Conservation (phyloP, 768 basidiomycete genomes). For the Suillus paluster region DNA sequence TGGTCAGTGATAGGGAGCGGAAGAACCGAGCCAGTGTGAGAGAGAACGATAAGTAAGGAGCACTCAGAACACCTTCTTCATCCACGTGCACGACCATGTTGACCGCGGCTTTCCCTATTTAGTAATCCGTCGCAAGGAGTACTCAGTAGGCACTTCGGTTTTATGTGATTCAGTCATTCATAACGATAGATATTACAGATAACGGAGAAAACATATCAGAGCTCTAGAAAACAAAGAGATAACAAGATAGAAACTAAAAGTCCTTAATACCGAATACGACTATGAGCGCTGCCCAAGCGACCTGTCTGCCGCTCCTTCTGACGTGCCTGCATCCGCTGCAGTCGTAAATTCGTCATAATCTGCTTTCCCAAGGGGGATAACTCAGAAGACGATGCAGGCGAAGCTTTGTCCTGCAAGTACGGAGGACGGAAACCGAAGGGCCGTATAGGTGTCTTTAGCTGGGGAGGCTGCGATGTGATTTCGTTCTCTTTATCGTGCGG, state of each 20-base stretch:
- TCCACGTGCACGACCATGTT: neutral
- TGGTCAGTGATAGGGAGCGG: neutral
- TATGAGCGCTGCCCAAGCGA: conserved; percentile 36
- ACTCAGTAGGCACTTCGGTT: no score
- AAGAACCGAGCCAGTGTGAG: conserved; percentile 9
- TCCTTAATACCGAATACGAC: conserved; percentile 31
- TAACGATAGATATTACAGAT: conserved; percentile 6
- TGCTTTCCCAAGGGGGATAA: conserved; percentile 69
- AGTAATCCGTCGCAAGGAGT: neutral
- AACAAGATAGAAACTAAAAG: neutral
- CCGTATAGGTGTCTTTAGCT: conserved; percentile 47
- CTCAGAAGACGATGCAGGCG: conserved; percentile 74
- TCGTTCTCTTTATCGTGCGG: conserved; percentile 28
- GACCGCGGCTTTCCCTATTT: neutral
- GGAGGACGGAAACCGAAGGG: conserved; percentile 44
- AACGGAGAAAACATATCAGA: conserved; percentile 12
- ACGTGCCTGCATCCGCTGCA: conserved; percentile 40
- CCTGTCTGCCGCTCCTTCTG: conserved; percentile 35
- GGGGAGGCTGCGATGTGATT: conserved; percentile 34
- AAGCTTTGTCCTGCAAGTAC: conserved; percentile 42
- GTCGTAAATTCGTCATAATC: conserved; percentile 68
- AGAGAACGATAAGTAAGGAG: conserved; percentile 1
- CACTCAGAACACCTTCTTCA: neutral
- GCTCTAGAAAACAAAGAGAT: conserved; percentile 16
- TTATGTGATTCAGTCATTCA: conserved; percentile 4